phyloP scores from a whole-genome alignment of 2,329 filamentous ascomycete genomes.

The Penicillium sp. region DNA sequence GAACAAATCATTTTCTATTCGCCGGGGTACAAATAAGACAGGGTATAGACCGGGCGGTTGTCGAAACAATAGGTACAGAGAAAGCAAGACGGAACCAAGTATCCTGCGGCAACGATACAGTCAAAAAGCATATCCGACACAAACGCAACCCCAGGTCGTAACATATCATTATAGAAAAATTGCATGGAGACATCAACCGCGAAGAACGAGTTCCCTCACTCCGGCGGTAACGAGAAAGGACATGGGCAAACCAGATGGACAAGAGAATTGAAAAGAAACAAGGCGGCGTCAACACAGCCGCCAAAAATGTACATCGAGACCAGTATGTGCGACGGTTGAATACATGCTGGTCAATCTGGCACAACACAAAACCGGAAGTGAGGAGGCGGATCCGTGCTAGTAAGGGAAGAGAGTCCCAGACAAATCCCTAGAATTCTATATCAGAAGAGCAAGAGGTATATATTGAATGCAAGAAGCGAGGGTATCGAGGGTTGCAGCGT shows the following conservation, averaged over 20 bases:
- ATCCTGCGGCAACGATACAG: constrained; percentile 10
- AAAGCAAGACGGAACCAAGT: constrained; percentile 10
- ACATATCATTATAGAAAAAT: constrained; percentile 25
- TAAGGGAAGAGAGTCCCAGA: background rate
- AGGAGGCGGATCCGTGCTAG: background rate
- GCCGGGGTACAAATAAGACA: background rate
- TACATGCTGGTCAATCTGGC: constrained; percentile 2
- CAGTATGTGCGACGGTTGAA: constrained; percentile 16
- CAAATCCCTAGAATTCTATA: constrained; percentile 3
- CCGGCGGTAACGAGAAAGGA: constrained; percentile 12
- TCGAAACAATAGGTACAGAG: constrained; percentile 21
- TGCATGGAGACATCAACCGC: constrained; percentile 24
- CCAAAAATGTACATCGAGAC: constrained; percentile 19
- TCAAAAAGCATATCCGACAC: constrained; percentile 12
- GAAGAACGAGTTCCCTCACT: constrained; percentile 10
- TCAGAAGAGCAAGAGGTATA: constrained; percentile 11
- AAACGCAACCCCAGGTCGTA: constrained; percentile 16
- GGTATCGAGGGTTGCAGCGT: background rate
- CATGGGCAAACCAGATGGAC: constrained; percentile 11
- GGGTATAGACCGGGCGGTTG: constrained; percentile 10
- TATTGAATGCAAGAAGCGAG: constrained; percentile 9
- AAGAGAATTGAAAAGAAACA: constrained; percentile 1
- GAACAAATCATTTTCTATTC: background rate
- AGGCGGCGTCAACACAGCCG: background rate
- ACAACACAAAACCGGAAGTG: background rate